A percentile compares a stretch with the other conserved stretches of the same genome.
phyloP scores from a whole-genome alignment of 495 filamentous ascomycete species.

The Neurospora discreta region DNA sequence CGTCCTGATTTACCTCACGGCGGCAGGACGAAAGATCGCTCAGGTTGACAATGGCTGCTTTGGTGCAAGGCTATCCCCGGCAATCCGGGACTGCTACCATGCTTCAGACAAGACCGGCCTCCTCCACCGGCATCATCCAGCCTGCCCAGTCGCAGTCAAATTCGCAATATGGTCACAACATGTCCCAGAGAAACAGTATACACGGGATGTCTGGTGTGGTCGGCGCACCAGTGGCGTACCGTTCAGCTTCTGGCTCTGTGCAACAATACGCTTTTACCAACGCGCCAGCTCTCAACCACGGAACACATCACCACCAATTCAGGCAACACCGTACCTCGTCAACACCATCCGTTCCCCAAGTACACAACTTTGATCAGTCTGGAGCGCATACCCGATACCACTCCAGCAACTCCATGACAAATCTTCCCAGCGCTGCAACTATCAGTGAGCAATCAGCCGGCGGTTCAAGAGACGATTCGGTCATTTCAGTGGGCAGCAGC shows the following conservation, averaged over 20 bases:
- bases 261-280: constrained; percentile 80
- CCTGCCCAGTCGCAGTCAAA: constrained; percentile 38
- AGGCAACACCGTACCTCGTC: constrained; percentile 57
- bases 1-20: not conserved
- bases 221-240: constrained; percentile 49
- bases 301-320: constrained; percentile 52
- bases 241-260: constrained; percentile 56
- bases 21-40: not conserved
- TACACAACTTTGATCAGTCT: constrained; percentile 36
- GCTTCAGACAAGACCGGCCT: constrained; percentile 66
- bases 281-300: constrained; percentile 55
- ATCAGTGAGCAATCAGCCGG: constrained; percentile 3
- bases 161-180: constrained; percentile 44
- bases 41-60: constrained; percentile 61
- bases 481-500: constrained; percentile 13
- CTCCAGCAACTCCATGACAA: constrained; percentile 47
- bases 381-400: constrained; percentile 44
- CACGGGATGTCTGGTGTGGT: constrained; percentile 40
- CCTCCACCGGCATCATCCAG: constrained; percentile 57
- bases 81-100: constrained; percentile 70
- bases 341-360: constrained; percentile 49
- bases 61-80: constrained; percentile 82
- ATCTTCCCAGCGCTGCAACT: constrained; percentile 21
- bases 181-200: constrained; percentile 51
- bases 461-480: constrained; percentile 24